phyloP scores from a whole-genome alignment of 2,329 filamentous ascomycete species.

The Penicillium vulpinum region DNA sequence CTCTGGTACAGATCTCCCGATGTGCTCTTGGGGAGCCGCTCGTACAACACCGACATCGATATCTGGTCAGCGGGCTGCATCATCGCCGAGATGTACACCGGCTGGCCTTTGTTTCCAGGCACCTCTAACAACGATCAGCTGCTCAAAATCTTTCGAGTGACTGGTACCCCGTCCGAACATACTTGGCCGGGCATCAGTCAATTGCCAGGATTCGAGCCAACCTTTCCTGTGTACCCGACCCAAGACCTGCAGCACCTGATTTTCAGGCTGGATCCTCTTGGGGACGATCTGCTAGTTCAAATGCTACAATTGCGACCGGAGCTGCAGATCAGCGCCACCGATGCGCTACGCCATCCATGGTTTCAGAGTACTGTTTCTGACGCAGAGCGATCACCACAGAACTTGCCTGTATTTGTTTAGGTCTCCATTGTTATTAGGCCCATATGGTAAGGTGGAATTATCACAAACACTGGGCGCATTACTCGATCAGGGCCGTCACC shows the following conservation, averaged over 20 bases:
- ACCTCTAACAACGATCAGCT: constrained; percentile 98
- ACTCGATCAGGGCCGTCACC: background rate
- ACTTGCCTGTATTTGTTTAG: background rate
- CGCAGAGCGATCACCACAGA: background rate
- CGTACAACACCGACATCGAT: constrained; percentile 99
- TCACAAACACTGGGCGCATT: background rate
- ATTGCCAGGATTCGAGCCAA: constrained; percentile 93
- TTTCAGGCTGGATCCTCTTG: background rate
- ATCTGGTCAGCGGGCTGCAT: constrained; percentile 99
- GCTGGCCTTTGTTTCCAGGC: constrained; percentile 91
- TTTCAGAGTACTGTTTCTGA: background rate
- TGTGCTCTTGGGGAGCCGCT: constrained; percentile 86
- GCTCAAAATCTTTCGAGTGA: constrained; percentile 93
- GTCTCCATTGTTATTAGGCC: background rate
- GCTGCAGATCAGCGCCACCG: background rate
- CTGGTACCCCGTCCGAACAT: constrained; percentile 94
- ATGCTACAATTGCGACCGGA: background rate
- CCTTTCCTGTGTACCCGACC: constrained; percentile 62
- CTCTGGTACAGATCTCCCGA: constrained; percentile 98
- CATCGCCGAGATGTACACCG: constrained; percentile 99
- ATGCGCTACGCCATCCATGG: background rate
- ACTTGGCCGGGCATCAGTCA: constrained; percentile 94
- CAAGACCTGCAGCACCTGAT: background rate
- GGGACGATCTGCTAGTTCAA: background rate
- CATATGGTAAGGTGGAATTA: background rate